Conservation (phyloP, 164 flowering plant genomes). For the Kalanchoe fedtschenkoi region DNA sequence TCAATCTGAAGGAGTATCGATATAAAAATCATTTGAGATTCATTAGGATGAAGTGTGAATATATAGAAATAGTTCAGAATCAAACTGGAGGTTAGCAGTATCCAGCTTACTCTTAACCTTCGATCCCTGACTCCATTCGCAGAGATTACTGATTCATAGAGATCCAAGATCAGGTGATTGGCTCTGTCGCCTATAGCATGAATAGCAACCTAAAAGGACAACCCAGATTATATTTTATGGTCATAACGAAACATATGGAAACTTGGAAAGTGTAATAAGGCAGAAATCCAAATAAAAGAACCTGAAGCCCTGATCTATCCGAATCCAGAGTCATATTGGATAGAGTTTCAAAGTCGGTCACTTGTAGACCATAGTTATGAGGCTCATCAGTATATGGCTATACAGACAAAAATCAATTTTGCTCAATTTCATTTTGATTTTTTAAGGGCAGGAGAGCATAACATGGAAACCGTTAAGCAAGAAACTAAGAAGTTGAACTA, state of each 20-base stretch:
- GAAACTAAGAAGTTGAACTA: background rate
- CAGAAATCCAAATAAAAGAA: constrained; percentile 11
- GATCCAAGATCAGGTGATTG: constrained; percentile 70
- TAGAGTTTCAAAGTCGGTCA: constrained; percentile 46
- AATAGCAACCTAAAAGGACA: constrained; percentile 53
- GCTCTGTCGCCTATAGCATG: constrained; percentile 98
- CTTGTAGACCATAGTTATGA: constrained; percentile 63
- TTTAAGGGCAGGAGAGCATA: background rate
- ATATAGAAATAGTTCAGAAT: background rate
- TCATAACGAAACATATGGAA: background rate
- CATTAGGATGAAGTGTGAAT: background rate
- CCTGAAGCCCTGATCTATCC: constrained; percentile 81
- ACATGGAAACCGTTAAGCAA: background rate
- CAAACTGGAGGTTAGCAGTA: background rate
- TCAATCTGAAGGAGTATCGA: constrained; percentile 52
- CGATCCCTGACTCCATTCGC: constrained; percentile 59
- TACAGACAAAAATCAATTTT: constrained; percentile 10
- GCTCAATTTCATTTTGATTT: background rate
- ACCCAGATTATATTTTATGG: background rate
- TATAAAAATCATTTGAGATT: constrained; percentile 6
- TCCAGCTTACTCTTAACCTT: constrained; percentile 64
- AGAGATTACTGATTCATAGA: constrained; percentile 45
- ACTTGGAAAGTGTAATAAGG: background rate
- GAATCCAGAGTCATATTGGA: constrained; percentile 55
- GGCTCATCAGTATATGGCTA: constrained; percentile 79